These are phyloP conservation scores for Spathaspora sp. DNA, from an alignment of 1,139 yeast genomes.

Conservation along the genomic window DNA sequence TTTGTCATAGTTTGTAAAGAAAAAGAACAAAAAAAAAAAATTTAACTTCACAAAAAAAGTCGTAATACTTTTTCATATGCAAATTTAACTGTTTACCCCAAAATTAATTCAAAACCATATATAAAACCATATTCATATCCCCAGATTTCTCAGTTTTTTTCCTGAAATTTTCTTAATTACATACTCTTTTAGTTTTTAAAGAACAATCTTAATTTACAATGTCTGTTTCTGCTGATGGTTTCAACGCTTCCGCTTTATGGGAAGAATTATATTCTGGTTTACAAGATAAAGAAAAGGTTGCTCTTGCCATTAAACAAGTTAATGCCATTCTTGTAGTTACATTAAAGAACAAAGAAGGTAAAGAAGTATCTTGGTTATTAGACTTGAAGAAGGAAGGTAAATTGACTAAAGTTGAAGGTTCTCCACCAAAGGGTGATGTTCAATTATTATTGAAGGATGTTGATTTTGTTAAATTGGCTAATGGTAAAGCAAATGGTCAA, in stretches of 20 bases:
- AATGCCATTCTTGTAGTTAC: constrained; percentile 68
- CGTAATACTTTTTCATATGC: constrained; percentile 1
- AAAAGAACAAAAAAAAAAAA: neutral
- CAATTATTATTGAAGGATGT: constrained; percentile 63
- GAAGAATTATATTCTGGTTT: constrained; percentile 42
- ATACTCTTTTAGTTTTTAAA: neutral
- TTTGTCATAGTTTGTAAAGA: neutral
- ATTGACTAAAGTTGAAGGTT: constrained; percentile 48
- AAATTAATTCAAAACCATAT: neutral
- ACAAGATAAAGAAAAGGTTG: constrained; percentile 35
- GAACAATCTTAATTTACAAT: constrained; percentile 4
- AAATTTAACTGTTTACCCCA: neutral
- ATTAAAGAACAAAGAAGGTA: constrained; percentile 66
- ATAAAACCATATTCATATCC: neutral
- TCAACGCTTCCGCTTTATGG: constrained; percentile 49
- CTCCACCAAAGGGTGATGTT: constrained; percentile 63
- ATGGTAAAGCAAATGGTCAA: constrained; percentile 82
- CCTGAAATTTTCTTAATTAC: neutral
- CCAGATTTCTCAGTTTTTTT: neutral
- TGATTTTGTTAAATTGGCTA: constrained; percentile 66
- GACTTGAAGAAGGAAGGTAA: constrained; percentile 69
- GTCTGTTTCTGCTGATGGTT: constrained; percentile 47
- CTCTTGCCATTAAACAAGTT: constrained; percentile 50
- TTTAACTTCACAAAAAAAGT: neutral
- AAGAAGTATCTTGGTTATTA: constrained; percentile 65